phyloP scores from a whole-genome alignment of 2,329 filamentous ascomycete genomes.

The Coleophoma eucalyptorum region DNA sequence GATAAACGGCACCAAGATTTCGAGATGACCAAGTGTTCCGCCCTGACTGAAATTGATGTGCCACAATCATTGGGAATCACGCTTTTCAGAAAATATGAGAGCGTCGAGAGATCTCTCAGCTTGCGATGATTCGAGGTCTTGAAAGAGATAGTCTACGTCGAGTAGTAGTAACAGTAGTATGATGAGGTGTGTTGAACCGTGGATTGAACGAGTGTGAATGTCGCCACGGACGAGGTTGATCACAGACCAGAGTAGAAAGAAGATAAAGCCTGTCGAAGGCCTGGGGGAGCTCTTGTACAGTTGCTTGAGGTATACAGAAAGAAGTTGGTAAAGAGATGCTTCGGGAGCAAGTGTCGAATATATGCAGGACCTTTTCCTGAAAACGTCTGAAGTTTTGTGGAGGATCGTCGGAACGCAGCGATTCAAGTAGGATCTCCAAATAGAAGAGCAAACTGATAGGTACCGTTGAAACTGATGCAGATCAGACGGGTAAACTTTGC shows the following conservation, averaged over 20 bases:
- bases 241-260: constrained; percentile 22
- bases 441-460: constrained; percentile 19
- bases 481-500: constrained; percentile 15
- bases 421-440: constrained; percentile 12
- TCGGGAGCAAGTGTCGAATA: constrained; percentile 4
- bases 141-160: no score
- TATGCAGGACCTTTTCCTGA: constrained; percentile 14
- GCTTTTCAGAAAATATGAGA: no score
- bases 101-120: no score
- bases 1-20: constrained; percentile 28
- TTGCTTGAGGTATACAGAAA: background rate
- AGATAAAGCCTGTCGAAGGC: constrained; percentile 19
- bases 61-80: constrained; percentile 30
- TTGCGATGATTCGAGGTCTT: no score
- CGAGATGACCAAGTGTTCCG: constrained; percentile 32
- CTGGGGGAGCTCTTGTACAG: background rate
- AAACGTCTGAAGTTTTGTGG: constrained; percentile 13
- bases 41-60: constrained; percentile 31
- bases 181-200: constrained; percentile 14
- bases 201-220: constrained; percentile 25
- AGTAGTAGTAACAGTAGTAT: no score
- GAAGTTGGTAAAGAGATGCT: background rate
- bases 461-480: constrained; percentile 14
- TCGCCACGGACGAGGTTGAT: constrained; percentile 19
- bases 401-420: constrained; percentile 12